Percentiles rank a stretch among this genome's conserved stretches.
Evolutionary conservation across 345 rosid species (phyloP).

Genomic region (Lepidium aucheri): DNA sequence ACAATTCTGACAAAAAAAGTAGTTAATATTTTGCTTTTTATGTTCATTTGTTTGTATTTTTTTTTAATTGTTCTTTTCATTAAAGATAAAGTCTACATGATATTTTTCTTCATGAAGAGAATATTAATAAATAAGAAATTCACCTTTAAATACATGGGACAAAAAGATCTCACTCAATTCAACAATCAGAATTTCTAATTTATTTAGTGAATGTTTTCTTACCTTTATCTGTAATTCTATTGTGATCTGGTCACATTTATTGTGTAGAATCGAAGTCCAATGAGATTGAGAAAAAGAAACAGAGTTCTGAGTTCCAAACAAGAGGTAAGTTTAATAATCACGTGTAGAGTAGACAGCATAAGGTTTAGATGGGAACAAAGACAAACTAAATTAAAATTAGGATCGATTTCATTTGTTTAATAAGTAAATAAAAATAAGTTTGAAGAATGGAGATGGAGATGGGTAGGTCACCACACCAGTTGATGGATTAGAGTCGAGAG

Average conservation of each 20-base stretch:
- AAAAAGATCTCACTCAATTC: not conserved
- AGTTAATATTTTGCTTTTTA: not conserved
- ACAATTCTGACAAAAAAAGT: not conserved
- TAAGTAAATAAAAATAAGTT: not conserved
- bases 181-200: not conserved
- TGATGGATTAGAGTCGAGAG: slow-evolving; percentile 3
- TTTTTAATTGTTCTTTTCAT: not conserved
- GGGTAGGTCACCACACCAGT: slow-evolving; percentile 12
- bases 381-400: not conserved
- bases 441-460: not conserved
- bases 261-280: not conserved
- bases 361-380: not conserved
- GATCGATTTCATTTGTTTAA: not conserved
- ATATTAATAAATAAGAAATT: not conserved
- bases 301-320: not conserved
- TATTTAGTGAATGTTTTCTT: not conserved
- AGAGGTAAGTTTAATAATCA: not conserved
- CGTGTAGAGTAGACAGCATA: not conserved
- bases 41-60: not conserved
- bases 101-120: not conserved
- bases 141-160: not conserved
- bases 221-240: not conserved
- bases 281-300: not conserved
- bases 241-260: not conserved
- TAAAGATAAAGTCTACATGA: not conserved